Percentiles rank a stretch among this genome's conserved stretches.
These are phyloP conservation scores for Fermentozyma sake DNA, from an alignment of 1,139 yeast species.

Conservation along the genomic window DNA sequence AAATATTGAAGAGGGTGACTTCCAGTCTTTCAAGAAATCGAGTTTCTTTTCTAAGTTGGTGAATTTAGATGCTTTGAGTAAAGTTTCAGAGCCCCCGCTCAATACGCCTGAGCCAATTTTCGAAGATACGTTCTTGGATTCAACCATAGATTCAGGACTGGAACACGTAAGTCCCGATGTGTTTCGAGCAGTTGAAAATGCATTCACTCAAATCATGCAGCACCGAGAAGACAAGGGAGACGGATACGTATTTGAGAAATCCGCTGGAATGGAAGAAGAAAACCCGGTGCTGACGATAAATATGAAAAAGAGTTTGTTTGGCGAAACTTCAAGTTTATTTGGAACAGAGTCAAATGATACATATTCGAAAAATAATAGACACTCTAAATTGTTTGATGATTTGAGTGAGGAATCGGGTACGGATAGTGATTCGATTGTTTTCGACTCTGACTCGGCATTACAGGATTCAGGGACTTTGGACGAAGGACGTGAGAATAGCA, in stretches of 20 bases:
- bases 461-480: slow-evolving; percentile 7
- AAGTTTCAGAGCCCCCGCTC: background rate
- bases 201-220: slow-evolving; percentile 59
- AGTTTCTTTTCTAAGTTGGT: slow-evolving; percentile 31
- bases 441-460: slow-evolving; percentile 17
- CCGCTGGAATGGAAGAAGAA: slow-evolving; percentile 3
- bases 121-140: background rate
- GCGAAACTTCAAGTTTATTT: slow-evolving; percentile 25
- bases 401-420: slow-evolving; percentile 29
- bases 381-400: slow-evolving; percentile 34
- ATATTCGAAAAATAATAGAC: slow-evolving; percentile 10
- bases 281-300: slow-evolving; percentile 12
- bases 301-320: slow-evolving; percentile 35
- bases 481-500: slow-evolving; percentile 11
- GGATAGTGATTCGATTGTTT: slow-evolving; percentile 26
- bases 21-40: slow-evolving; percentile 51
- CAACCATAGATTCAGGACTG: slow-evolving; percentile 1
- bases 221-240: slow-evolving; percentile 7
- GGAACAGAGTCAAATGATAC: slow-evolving; percentile 14
- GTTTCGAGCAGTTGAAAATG: slow-evolving; percentile 64
- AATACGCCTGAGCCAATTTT: background rate
- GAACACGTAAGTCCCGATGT: slow-evolving; percentile 40
- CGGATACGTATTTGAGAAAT: background rate
- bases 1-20: slow-evolving; percentile 46
- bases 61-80: slow-evolving; percentile 13